These are phyloP conservation scores for Dimocarpus longan DNA, from an alignment of 345 rosid species.

Conservation along the genomic window DNA sequence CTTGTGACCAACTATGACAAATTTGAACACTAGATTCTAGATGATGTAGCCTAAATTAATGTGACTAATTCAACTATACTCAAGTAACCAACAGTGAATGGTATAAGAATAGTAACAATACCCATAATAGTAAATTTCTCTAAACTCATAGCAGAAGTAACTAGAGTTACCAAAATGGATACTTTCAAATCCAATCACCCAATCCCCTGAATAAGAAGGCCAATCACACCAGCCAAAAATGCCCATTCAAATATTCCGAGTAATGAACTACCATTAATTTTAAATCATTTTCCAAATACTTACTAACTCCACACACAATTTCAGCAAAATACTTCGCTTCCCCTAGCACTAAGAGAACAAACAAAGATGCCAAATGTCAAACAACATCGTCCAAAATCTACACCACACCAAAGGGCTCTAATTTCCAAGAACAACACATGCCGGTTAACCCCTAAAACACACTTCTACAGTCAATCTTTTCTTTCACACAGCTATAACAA, in stretches of 20 bases:
- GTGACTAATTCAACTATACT: background rate
- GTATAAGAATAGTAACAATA: background rate
- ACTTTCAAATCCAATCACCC: conserved; percentile 11
- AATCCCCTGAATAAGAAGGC: background rate
- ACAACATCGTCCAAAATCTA: conserved; percentile 1
- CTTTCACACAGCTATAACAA: conserved; percentile 4
- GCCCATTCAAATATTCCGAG: background rate
- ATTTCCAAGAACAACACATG: background rate
- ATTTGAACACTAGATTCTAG: too few species aligned
- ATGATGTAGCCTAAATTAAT: background rate
- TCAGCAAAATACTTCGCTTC: conserved; percentile 1
- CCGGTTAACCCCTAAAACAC: background rate
- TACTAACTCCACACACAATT: background rate
- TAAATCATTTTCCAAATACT: background rate
- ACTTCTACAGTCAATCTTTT: background rate
- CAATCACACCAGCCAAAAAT: background rate
- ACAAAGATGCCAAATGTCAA: background rate
- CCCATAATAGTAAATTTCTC: background rate
- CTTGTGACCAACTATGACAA: background rate
- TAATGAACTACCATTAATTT: background rate
- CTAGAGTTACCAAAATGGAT: background rate
- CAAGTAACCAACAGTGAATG: background rate
- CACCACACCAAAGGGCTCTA: background rate
- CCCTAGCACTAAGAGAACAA: background rate
- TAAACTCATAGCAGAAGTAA: background rate